Evolutionary conservation across 2,329 filamentous ascomycete species (phyloP), one percentile per base, ranked within the genome.

Genomic region (Cladosporium phlei): DNA sequence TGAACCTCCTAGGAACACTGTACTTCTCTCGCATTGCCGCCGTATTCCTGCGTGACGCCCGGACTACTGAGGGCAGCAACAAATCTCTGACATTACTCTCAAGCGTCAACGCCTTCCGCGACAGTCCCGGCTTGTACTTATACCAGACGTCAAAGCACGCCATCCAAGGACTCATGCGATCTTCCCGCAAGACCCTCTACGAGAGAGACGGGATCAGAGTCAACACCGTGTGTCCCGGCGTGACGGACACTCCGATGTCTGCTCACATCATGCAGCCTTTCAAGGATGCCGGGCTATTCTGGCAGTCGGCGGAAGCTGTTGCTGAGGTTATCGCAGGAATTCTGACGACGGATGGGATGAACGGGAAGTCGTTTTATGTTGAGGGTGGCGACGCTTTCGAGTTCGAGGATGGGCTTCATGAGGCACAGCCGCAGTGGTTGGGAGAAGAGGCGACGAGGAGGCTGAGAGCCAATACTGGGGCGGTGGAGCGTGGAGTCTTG

Each of bases 11-110:
- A 3, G 73, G 71, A 10, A 67, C 68, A 2, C 51, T 76, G 16
- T 66, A 70, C 28, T 75, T 77, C 49, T 63, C 69, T 12, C 66
- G 74, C 2, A 69, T 77, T 14, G 75, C 74, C 1, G 63, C 70
- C 16, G 74, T 73, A 3, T 77, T 74, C 52, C 64, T 77, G 30
- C 65, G 67, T 17, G 66, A 75, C 61, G 24, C 35, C 3, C 51
- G 61, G 60, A 49, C 39, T 17, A 21, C 47, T 16, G 53, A 61
- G 51, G 1, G 53, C 54, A 11, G 56, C 56, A 67, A 72, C 49
- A 67, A 67, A 20, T 71, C 67, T 5, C 59, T 74, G 37, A 65
- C 66, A 0, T 60, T 74, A 4, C 60, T 74, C 22, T 69, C 70
- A 30, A 75, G 69, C 8, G 65, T 70, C 2, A 71, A 73, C 1